Evolutionary conservation across 176 grass and related monocot genomes (phyloP).

Genomic region (Aegilops tauschii): DNA sequence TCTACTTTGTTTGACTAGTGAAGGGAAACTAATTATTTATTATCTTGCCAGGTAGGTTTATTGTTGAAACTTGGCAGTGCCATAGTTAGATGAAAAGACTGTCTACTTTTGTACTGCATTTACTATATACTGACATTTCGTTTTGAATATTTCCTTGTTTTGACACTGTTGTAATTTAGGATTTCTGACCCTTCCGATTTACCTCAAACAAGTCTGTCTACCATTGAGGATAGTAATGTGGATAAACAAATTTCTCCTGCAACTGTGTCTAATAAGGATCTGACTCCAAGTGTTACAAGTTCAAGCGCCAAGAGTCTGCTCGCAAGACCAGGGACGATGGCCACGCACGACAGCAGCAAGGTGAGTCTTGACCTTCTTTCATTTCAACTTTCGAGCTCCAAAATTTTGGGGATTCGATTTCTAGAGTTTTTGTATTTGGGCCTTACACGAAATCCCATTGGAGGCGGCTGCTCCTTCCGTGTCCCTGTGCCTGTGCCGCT

Average conservation of each 20-base stretch:
- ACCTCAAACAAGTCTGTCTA: conserved; percentile 47
- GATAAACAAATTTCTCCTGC: conserved; percentile 34
- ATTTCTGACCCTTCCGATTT: conserved; percentile 87
- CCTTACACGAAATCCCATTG: no score
- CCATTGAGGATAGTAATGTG: conserved; percentile 28
- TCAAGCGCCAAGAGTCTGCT: conserved; percentile 24
- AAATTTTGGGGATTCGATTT: no score
- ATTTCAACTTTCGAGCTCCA: no score
- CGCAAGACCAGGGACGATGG: conserved; percentile 10
- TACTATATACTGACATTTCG: conserved; percentile 14
- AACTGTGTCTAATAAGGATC: conserved; percentile 38
- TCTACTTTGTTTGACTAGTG: conserved; percentile 80
- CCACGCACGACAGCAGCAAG: no score
- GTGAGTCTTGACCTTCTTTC: no score
- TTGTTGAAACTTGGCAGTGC: background rate
- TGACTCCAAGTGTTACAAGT: background rate
- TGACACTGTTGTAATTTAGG: conserved; percentile 57
- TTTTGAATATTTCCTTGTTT: background rate
- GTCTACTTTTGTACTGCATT: conserved; percentile 1
- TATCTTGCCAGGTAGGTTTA: conserved; percentile 75
- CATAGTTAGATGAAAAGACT: background rate
- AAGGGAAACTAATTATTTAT: conserved; percentile 81
- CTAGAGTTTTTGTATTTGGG: no score
- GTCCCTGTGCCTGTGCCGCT: no score
- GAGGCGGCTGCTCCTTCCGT: no score